Evolutionary conservation across 805 yeast species (phyloP).

Genomic region (Teunomyces funiuensis): DNA sequence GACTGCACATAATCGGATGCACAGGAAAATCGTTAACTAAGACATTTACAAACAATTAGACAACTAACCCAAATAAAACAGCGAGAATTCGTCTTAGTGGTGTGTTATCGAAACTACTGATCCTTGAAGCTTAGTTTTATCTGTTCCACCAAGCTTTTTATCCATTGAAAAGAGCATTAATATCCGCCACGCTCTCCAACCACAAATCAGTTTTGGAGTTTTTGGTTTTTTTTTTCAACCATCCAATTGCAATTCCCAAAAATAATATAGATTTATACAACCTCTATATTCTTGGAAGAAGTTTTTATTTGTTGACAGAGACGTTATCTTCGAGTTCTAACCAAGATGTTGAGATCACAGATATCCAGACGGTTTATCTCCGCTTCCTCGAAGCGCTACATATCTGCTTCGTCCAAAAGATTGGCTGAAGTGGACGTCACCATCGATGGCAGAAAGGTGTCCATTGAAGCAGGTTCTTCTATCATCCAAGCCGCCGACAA

Average conservation of each 20-base stretch:
- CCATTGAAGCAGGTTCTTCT: constrained; percentile 82
- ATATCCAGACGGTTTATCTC: constrained; percentile 9
- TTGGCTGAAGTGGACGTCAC: constrained; percentile 57
- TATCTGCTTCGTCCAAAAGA: constrained; percentile 32
- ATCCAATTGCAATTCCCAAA: constrained; percentile 6
- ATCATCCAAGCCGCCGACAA: constrained; percentile 89
- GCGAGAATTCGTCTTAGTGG: neutral
- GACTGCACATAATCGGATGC: neutral
- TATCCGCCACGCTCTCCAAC: neutral
- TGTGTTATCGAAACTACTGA: neutral
- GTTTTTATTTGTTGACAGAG: constrained; percentile 5
- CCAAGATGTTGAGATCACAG: constrained; percentile 8
- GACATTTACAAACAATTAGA: no score
- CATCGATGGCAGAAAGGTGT: constrained; percentile 71
- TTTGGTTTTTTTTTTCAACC: constrained; percentile 6
- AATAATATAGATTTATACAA: constrained; percentile 5
- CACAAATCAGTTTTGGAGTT: constrained; percentile 4
- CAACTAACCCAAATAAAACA: no score
- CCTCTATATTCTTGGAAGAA: constrained; percentile 3
- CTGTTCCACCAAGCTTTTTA: neutral
- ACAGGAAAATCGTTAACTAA: neutral
- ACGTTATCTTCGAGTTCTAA: constrained; percentile 4
- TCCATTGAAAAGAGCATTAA: neutral
- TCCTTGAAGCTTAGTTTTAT: neutral
- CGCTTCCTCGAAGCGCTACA: constrained; percentile 20